Evolutionary conservation across 345 rosid genomes (phyloP).

Genomic region (Syzygium grande): DNA sequence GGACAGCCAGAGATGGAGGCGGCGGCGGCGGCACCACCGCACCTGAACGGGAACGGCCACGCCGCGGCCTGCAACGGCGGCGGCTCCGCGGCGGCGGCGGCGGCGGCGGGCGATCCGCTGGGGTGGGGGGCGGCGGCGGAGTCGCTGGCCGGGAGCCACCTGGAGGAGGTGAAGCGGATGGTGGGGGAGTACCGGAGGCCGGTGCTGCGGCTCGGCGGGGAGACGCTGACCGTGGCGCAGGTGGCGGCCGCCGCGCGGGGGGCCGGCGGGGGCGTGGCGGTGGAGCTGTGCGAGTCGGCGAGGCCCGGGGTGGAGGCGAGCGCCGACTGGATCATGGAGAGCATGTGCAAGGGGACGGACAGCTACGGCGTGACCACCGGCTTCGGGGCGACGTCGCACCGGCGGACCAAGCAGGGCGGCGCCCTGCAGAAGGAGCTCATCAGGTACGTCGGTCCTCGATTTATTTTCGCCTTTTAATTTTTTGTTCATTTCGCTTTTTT

Average conservation of each 20-base stretch:
- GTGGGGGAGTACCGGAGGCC: slow-evolving; percentile 59
- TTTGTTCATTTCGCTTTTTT: not conserved
- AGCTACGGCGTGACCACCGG: slow-evolving; percentile 78
- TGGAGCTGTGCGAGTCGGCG: slow-evolving; percentile 50
- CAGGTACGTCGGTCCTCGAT: slow-evolving; percentile 19
- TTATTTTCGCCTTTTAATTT: not conserved
- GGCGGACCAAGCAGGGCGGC: slow-evolving; percentile 64
- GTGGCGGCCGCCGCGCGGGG: slow-evolving; percentile 50
- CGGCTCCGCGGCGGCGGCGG: slow-evolving; percentile 4
- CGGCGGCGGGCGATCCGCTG: slow-evolving; percentile 50
- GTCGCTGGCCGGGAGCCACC: slow-evolving; percentile 75
- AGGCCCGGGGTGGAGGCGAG: slow-evolving; percentile 62
- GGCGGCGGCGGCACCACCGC: not conserved
- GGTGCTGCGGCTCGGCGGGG: slow-evolving; percentile 56
- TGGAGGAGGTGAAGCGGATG: slow-evolving; percentile 81
- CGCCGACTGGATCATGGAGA: slow-evolving; percentile 77
- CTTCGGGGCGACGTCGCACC: slow-evolving; percentile 68
- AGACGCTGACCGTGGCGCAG: slow-evolving; percentile 70
- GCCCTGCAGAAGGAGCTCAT: slow-evolving; percentile 75
- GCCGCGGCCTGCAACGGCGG: not conserved
- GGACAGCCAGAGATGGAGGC: not conserved
- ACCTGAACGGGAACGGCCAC: slow-evolving; percentile 8
- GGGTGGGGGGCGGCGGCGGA: slow-evolving; percentile 69
- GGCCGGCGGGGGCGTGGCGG: slow-evolving; percentile 16
- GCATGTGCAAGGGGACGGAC: slow-evolving; percentile 63